Conservation (phyloP, 1,284 basidiomycete genomes). For the Papiliotrema laurentii region DNA sequence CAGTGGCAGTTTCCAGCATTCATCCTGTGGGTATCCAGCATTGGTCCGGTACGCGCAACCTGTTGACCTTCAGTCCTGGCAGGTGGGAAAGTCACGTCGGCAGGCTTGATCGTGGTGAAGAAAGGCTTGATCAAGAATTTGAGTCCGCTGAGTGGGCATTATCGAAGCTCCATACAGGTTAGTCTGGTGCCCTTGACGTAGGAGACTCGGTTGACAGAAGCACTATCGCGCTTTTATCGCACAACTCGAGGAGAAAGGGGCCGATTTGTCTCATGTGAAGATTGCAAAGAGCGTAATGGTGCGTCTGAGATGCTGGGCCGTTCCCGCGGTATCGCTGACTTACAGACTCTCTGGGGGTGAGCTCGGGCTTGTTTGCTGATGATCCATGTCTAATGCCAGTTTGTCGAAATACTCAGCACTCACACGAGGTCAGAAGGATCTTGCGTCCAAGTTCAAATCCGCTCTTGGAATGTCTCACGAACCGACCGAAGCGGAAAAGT, state of each 20-base stretch:
- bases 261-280: constrained; percentile 61
- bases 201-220: too few relatives aligned
- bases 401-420: constrained; percentile 42
- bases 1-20: constrained; percentile 66
- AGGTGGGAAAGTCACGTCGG: constrained; percentile 54
- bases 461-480: constrained; percentile 25
- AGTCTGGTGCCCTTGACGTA: too few relatives aligned
- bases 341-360: constrained; percentile 19
- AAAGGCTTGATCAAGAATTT: constrained; percentile 61
- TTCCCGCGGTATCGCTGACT: neutral
- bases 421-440: constrained; percentile 34
- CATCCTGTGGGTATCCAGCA: constrained; percentile 49
- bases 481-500: constrained; percentile 25
- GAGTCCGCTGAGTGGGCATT: constrained; percentile 66
- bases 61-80: constrained; percentile 42
- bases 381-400: constrained; percentile 9
- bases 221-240: constrained; percentile 63
- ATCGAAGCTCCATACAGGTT: constrained; percentile 57
- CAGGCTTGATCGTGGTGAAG: constrained; percentile 64
- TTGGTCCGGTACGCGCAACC: constrained; percentile 47
- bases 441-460: constrained; percentile 22
- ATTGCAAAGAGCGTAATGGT: constrained; percentile 56
- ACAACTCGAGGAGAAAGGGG: constrained; percentile 56
- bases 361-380: neutral
- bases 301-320: constrained; percentile 6